Evolutionary conservation across 2,329 filamentous ascomycete species (phyloP).

Genomic region (Clarireedia homoeocarpa): DNA sequence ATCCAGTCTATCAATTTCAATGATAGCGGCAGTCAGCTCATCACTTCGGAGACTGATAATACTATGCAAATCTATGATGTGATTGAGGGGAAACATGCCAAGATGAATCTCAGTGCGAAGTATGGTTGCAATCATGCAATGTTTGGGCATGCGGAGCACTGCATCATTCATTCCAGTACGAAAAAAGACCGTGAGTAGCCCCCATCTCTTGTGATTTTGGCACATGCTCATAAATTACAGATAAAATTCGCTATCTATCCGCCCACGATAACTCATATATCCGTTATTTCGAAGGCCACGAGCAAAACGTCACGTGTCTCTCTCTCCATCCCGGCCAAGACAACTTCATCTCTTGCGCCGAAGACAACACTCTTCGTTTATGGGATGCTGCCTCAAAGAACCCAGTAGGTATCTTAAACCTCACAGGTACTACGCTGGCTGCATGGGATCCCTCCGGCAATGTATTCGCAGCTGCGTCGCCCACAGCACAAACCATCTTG

Average conservation of each 20-base stretch:
- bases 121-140: conserved; percentile 91
- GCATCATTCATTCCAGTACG: conserved; percentile 91
- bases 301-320: conserved; percentile 73
- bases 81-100: conserved; percentile 80
- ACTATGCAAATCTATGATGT: conserved; percentile 94
- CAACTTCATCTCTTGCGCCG: conserved; percentile 84
- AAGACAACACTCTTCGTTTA: conserved; percentile 83
- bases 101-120: conserved; percentile 88
- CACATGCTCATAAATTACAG: conserved; percentile 32
- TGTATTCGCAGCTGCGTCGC: conserved; percentile 84
- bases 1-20: conserved; percentile 94
- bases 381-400: conserved; percentile 76
- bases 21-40: conserved; percentile 84
- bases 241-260: conserved; percentile 77
- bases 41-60: conserved; percentile 88
- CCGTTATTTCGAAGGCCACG: conserved; percentile 91
- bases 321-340: conserved; percentile 80
- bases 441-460: conserved; percentile 89
- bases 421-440: conserved; percentile 73
- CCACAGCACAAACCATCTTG: conserved; percentile 68
- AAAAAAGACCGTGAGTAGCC: conserved; percentile 71
- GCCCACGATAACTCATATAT: conserved; percentile 96
- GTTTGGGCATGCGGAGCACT: conserved; percentile 81
- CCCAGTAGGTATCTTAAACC: conserved; percentile 69
- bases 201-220: neutral